Evolutionary conservation across 2,329 filamentous ascomycete genomes (phyloP), one percentile per base, ranked within the genome.

Genomic region (Aaosphaeria arxii): DNA sequence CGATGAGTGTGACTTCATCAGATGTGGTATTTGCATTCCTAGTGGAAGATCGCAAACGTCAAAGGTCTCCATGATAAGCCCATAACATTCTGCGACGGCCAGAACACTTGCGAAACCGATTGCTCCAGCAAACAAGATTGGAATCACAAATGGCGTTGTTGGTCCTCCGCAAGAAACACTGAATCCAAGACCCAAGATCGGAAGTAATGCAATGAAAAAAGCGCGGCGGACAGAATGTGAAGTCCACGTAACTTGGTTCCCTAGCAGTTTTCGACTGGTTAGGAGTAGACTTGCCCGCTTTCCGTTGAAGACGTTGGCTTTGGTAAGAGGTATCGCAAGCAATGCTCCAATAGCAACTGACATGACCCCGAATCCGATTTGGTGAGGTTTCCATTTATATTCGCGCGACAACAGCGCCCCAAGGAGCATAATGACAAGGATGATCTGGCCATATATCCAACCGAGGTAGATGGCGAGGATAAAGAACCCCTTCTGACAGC

Each of bases 11-110:
- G 57, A 76, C 61, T 75, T 58, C 17, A 76, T 59, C 1, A 75
- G 70, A 56, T 78, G 76, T 29, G 59, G 64, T 30, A 72, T 76
- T 47, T 80, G 87, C 75, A 87, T 85, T 7, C 86, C 85, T 2
- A 86, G 83, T 56, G 88, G 86, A 4, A 91, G 75, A 65, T 91
- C 88, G 38, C 85, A 89, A n/a, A 84, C 88, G 64, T 91, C 88
- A 65, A 86, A 91, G 0, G 84, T 85, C 62, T 91, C 87, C 87
- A 91, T 91, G 63, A 91, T 80, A 31, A 91, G 72, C 1, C 87
- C 86, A 54, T 86, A 82, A 67, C 87, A 90, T 68, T 91, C 88
- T 2, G 87, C 82, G 41, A 89, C 84, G 1, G 86, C 87, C 7
- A 92, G 78, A 44, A 84, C 85, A 1, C 85, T 86, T 5, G 90